A percentile compares a stretch with the other conserved stretches of the same genome.
phyloP scores from a whole-genome alignment of 495 filamentous ascomycete species.

The Hypoxylon intermedium region DNA sequence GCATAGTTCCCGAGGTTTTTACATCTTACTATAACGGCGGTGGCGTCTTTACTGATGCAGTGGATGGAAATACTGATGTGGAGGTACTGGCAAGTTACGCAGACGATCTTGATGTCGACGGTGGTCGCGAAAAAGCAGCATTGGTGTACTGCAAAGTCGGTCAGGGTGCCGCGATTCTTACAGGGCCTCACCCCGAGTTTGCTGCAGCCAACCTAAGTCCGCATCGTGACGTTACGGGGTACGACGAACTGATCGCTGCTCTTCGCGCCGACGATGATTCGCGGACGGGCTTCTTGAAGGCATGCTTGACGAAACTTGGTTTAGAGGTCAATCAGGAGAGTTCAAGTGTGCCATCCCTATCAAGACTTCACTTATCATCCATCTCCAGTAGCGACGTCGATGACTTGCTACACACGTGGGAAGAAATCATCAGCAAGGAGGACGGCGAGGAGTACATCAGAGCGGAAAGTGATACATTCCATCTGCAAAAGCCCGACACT shows the following conservation, averaged over 20 bases:
- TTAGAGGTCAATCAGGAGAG: constrained; percentile 74
- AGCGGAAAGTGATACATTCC: constrained; percentile 86
- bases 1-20: constrained; percentile 67
- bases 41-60: constrained; percentile 89
- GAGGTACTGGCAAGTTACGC: constrained; percentile 85
- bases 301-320: constrained; percentile 82
- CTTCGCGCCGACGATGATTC: constrained; percentile 73
- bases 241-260: constrained; percentile 69
- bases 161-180: constrained; percentile 80
- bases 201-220: constrained; percentile 77
- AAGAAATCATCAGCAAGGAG: constrained; percentile 71
- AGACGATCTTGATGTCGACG: constrained; percentile 76
- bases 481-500: constrained; percentile 67
- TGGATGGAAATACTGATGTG: constrained; percentile 66
- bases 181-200: constrained; percentile 96
- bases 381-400: constrained; percentile 66
- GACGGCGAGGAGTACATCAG: constrained; percentile 77
- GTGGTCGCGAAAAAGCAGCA: constrained; percentile 75
- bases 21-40: constrained; percentile 92
- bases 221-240: constrained; percentile 66
- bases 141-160: constrained; percentile 88
- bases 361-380: constrained; percentile 83
- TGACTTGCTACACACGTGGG: constrained; percentile 69
- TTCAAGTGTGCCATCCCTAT: constrained; percentile 78
- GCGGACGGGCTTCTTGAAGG: constrained; percentile 79